These are phyloP conservation scores for Schizosaccharomyces japonicus DNA, from an alignment of 805 yeast genomes.

Conservation along the genomic window DNA sequence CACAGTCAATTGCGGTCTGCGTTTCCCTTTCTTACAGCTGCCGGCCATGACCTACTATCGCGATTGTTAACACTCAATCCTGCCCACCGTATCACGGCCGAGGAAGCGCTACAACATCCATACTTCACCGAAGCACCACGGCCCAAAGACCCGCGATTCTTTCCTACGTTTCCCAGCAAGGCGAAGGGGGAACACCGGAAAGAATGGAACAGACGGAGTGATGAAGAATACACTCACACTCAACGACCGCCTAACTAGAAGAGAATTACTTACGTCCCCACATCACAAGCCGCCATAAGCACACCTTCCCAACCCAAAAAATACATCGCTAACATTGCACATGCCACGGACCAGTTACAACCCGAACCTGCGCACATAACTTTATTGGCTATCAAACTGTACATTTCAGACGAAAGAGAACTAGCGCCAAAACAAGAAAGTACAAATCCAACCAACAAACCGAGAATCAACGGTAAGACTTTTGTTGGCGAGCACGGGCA, in stretches of 20 bases:
- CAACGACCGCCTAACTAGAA: no score
- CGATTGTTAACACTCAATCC: constrained; percentile 24
- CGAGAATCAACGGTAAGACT: constrained; percentile 83
- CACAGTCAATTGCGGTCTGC: not conserved
- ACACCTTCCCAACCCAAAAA: no score
- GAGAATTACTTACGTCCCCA: no score
- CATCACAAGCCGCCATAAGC: no score
- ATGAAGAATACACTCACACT: no score
- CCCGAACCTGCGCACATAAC: no score
- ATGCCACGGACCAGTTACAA: no score
- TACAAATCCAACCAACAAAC: not conserved
- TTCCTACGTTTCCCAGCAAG: constrained; percentile 13
- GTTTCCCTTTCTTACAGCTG: constrained; percentile 9
- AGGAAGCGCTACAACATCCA: constrained; percentile 23
- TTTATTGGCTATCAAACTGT: no score
- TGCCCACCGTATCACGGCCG: constrained; percentile 20
- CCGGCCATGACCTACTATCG: constrained; percentile 17
- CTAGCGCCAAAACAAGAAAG: no score
- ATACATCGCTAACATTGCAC: no score
- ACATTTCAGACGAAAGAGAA: no score
- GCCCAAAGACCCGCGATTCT: constrained; percentile 15
- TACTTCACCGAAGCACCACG: constrained; percentile 23
- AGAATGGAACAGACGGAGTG: no score
- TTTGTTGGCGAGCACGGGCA: constrained; percentile 99
- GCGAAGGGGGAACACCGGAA: constrained; percentile 3